Conservation (phyloP, 495 filamentous ascomycete genomes). For the Xylaria acuta region DNA sequence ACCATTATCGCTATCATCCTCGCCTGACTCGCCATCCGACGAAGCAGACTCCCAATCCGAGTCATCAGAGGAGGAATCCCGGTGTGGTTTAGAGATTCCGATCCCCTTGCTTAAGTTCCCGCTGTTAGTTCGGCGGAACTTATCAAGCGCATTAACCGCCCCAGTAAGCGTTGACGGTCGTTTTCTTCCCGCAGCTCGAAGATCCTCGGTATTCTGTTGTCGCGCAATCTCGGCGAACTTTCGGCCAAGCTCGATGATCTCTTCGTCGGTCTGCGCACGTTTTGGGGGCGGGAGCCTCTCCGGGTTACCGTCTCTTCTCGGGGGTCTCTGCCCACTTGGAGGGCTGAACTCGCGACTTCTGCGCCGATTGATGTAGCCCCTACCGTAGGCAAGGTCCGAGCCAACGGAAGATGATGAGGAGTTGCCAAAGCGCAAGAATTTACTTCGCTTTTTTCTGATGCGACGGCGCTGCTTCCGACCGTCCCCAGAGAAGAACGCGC, state of each 20-base stretch:
- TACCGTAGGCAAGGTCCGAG: slow-evolving; percentile 61
- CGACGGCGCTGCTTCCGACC: slow-evolving; percentile 39
- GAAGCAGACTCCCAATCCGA: slow-evolving; percentile 55
- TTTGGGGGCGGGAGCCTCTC: slow-evolving; percentile 31
- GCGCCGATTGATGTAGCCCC: slow-evolving; percentile 55
- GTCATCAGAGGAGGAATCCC: slow-evolving; percentile 43
- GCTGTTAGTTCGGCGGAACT: slow-evolving; percentile 45
- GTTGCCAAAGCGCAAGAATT: slow-evolving; percentile 53
- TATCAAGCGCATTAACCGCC: slow-evolving; percentile 45
- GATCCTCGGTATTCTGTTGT: slow-evolving; percentile 50
- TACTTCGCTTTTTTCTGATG: slow-evolving; percentile 50
- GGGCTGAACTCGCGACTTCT: slow-evolving; percentile 38
- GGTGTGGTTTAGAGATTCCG: slow-evolving; percentile 45
- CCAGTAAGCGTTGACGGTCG: slow-evolving; percentile 47
- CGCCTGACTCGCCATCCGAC: slow-evolving; percentile 49
- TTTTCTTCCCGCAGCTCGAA: slow-evolving; percentile 45
- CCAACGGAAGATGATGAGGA: slow-evolving; percentile 56
- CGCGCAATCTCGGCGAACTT: slow-evolving; percentile 53
- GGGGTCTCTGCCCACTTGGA: slow-evolving; percentile 16
- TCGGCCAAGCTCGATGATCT: slow-evolving; percentile 55
- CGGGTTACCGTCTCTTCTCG: slow-evolving; percentile 4
- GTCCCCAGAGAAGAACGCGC: slow-evolving; percentile 49
- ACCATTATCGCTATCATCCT: slow-evolving; percentile 44
- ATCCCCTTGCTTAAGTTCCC: slow-evolving; percentile 43
- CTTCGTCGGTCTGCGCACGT: slow-evolving; percentile 53